Base-by-base conservation (phyloP, 306 rosid genomes). In the Begonia loranthoides region DNA sequence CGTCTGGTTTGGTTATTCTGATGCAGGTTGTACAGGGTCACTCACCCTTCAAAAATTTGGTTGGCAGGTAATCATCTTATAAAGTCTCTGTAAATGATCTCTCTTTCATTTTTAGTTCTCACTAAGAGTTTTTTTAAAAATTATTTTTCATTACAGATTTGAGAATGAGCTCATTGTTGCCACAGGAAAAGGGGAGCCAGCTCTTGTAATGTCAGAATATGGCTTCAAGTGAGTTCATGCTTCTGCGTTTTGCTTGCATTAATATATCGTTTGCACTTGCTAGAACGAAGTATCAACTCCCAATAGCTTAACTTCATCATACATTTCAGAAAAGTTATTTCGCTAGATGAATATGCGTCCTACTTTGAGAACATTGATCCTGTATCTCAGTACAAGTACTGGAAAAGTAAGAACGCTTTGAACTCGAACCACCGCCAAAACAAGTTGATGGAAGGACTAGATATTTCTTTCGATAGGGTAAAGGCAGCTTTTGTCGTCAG, bases 161-260 rank as follows among this genome's bases (percentile, higher is more conserved):
- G 73, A 82, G 67, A 78, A 82, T 57, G 79, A 85, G 56, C 76
- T 85, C 51, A 22, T 79, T 66, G 79, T 89, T 61, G 97, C 95
- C 52, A 87, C 65, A 61, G 97, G 97, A 55, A 89, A 89, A 72
- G 95, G 97, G 52, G 87, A 89, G 24, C 97, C 97, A 75, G 85
- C 84, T 49, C 66, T 73, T 3, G 95, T 89, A 65, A 84, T 89
- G 95, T 54, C 81, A 34, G 90, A 82, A 69, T 84, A 89, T 60
- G 97, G 97, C 58, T 89, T 75, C 59, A 82, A 67, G 95, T 82
- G 68, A 69, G 75, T 46, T 60, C 54, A 28, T 19, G 22, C 22
- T 19, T 19, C n/a, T n/a, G n/a, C n/a, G n/a, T n/a, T 19, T 19
- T 19, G 22, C 22, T 1, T 19, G 22, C 22, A 19, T 19, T 19